Base-by-base conservation (phyloP, 306 rosid species). In the Dicorynia guianensis region DNA sequence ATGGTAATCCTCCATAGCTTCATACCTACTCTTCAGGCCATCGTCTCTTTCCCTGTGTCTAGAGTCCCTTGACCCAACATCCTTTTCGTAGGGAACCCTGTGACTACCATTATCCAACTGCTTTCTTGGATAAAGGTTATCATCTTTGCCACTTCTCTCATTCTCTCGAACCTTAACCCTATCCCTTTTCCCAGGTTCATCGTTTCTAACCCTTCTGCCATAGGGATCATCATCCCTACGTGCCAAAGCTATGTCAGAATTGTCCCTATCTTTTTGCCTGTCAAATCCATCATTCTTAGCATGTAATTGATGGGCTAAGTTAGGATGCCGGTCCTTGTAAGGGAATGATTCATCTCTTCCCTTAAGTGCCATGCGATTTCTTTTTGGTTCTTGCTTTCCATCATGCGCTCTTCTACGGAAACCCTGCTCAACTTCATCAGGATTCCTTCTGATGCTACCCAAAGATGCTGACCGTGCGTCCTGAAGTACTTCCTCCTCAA, bases 401-500 rank as follows among this genome's bases (percentile, higher is more conserved):
- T 85, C 90, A 30, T 68, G 86, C 78, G 64, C 85, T 83, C 80
- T 90, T 83, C 90, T 85, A 71, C 79, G 84, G 73, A 85, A 77
- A 33, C 85, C 88, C 25, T 79, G 89, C 71, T 96, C 93, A 67
- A 66, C 87, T 66, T 89, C 97, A 85, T 92, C 91, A 11, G 63
- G 47, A 68, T 85, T 79, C 76, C 83, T 87, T 83, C 87, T 89
- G 56, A 76, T 64, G 70, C 85, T 81, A 67, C 77, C 87, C 56
- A 42, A 63, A 53, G 65, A 86, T 42, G 81, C 69, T 74, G 99
- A 86, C 85, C 75, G 88, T 74, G 90, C 76, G 80, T 85, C 88
- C 84, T 90, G 99, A 77, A 90, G 55, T 63, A 92, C 98, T 87
- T 96, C 99, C 77, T 92, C 99, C 74, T 96, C 99, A 61, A 82